These are phyloP conservation scores for Fusarium nelsonii DNA, from an alignment of 2,329 filamentous ascomycete genomes.

Conservation along the genomic window DNA sequence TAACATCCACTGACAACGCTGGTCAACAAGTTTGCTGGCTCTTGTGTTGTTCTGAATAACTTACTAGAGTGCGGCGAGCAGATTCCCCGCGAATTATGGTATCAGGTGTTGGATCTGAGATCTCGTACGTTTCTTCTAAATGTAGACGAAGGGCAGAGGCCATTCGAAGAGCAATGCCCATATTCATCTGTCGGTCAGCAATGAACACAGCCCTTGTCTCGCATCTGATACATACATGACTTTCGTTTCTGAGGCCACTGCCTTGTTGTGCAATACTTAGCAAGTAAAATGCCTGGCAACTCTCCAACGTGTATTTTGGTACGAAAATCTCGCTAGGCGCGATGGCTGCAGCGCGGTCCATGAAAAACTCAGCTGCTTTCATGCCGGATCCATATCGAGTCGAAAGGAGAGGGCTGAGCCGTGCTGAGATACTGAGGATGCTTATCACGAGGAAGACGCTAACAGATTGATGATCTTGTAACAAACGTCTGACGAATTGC, in stretches of 20 bases:
- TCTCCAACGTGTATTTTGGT: slow-evolving; percentile 61
- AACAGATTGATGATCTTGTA: slow-evolving; percentile 60
- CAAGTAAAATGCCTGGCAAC: slow-evolving; percentile 70
- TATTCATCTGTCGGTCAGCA: slow-evolving; percentile 60
- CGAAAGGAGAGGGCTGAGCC: slow-evolving; percentile 63
- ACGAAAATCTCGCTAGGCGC: slow-evolving; percentile 65
- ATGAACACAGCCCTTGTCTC: neutral
- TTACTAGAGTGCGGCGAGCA: slow-evolving; percentile 67
- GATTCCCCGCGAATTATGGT: slow-evolving; percentile 65
- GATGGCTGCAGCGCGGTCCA: slow-evolving; percentile 62
- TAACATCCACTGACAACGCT: slow-evolving; percentile 64
- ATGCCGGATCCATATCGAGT: slow-evolving; percentile 64
- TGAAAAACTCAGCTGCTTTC: slow-evolving; percentile 65
- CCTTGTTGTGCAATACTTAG: slow-evolving; percentile 71
- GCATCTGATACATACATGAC: slow-evolving; percentile 60
- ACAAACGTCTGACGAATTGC: slow-evolving; percentile 62
- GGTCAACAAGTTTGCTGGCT: slow-evolving; percentile 9
- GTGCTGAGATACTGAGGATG: slow-evolving; percentile 68
- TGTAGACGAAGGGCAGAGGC: slow-evolving; percentile 67
- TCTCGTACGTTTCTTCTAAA: slow-evolving; percentile 65
- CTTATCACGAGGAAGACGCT: slow-evolving; percentile 67
- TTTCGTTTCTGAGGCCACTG: slow-evolving; percentile 64
- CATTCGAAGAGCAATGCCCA: slow-evolving; percentile 69
- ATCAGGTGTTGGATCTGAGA: slow-evolving; percentile 58
- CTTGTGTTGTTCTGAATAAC: slow-evolving; percentile 34